Evolutionary conservation across 2,329 filamentous ascomycete genomes (phyloP), one percentile per base, ranked within the genome.

Genomic region (Colletotrichum sp.): DNA sequence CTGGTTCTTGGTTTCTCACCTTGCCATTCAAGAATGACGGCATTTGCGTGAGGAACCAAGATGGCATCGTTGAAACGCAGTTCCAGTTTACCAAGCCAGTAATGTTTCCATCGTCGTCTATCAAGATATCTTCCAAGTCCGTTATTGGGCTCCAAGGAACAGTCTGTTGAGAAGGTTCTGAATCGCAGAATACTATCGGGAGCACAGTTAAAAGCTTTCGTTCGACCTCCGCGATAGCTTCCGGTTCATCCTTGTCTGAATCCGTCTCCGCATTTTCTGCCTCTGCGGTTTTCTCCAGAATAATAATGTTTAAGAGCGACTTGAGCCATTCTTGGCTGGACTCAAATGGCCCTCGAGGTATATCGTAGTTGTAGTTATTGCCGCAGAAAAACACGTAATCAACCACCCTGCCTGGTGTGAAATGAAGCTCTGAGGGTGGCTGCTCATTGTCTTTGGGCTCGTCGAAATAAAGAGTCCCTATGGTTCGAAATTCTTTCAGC

Each of bases 41-140:
- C 30, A 82, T 61, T 28, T 80, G 68, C 13, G 81, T 82, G 6
- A 82, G 78, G 64, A 80, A 77, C 87, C 86, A 89, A 16, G 83
- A 77, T 8, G 86, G 86, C 71, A 87, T 32, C 3, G 84, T 78
- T 0, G 84, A 86, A 13, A 86, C 83, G 57, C 83, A 87, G 71
- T 88, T 85, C 85, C 85, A 89, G 76, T 88, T 85, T 5, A 87
- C 60, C 0, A 88, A 65, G 6, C 78, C 86, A 2, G 84, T 85
- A 7, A 88, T 77, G 0, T 74, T 72, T 1, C 84, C 84, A 7
- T 82, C 32, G 0, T 83, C 79, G 68, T 87, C 80, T 2, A 88
- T 82, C 30, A 88, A 77, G 10, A 89, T 84, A 71, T 89, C 88
- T 3, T 80, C 75, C 8, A 82, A 74, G 1, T 79, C 82, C 2